Evolutionary conservation across 805 yeast genomes (phyloP), one percentile per base, ranked within the genome.

Genomic region (Starmera quercuum): DNA sequence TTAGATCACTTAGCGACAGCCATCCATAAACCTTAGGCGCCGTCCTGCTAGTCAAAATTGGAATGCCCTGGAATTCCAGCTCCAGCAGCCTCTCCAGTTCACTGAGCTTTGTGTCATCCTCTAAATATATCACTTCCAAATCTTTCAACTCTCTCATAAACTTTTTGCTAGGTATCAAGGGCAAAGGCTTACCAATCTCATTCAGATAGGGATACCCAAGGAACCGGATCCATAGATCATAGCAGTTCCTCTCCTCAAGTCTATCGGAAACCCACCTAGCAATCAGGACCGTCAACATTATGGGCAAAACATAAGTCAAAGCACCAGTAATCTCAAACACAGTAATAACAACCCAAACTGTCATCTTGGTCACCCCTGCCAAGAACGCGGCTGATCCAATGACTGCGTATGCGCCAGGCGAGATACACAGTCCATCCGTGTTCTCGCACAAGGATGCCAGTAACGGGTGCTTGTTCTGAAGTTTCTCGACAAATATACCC

Each of bases 241-340:
- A 83, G 32, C 83, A 75, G 31, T 83, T 81, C 26, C 66, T 66
- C 32, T 65, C 67, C 15, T 70, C 61, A 28, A 80, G 55, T 33
- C 73, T 63, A 48, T 85, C 92, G 42, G 75, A 79, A n/a, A 77
- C 68, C 57, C 83, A 71, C 46, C 83, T 78, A 31, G 88, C 74
- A 7, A 78, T 66, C 64, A 86, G 71, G 3, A 84, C 95, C 1
- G 88, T 81, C 11, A 77, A 61, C 95, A 85, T 85, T 20, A 85
- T 81, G 0, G 95, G 95, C 29, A 85, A 61, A 2, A 84, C 86
- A 49, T 85, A 85, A 0, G 83, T 72, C 31, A 86, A 66, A 0
- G 95, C 95, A 18, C 95, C 95, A 0, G 95, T 83, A 26, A 85
- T 60, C 54, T 85, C 95, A 54, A 83, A 82, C 41, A 84, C 65